Conservation (phyloP, 2,329 filamentous ascomycete genomes). For the Aureobasidium uvarum region DNA sequence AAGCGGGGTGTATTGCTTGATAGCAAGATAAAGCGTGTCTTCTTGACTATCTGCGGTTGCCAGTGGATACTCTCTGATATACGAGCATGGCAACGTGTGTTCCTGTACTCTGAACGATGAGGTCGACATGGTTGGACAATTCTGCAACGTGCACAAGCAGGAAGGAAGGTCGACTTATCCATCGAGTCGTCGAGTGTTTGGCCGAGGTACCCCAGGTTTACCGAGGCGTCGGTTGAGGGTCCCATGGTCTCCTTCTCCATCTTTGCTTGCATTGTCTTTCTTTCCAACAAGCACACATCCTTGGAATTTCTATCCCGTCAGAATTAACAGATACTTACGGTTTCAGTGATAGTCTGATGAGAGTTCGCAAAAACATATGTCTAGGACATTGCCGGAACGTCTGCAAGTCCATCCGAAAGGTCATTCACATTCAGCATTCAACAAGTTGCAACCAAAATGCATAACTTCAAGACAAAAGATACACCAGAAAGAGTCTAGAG, state of each 20-base stretch:
- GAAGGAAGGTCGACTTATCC: background rate
- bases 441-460: too few species aligned
- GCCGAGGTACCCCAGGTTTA: slow-evolving; percentile 15
- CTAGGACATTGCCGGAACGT: too few species aligned
- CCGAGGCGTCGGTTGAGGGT: slow-evolving; percentile 16
- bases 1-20: slow-evolving; percentile 85
- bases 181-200: slow-evolving; percentile 4
- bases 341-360: background rate
- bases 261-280: background rate
- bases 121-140: slow-evolving; percentile 38
- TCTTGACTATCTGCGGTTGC: slow-evolving; percentile 72
- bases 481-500: too few species aligned
- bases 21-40: slow-evolving; percentile 67
- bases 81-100: slow-evolving; percentile 69
- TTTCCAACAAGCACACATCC: background rate
- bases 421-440: too few species aligned
- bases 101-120: slow-evolving; percentile 64
- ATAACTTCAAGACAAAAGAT: too few species aligned
- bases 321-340: background rate
- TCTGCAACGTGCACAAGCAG: background rate
- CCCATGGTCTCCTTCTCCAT: background rate
- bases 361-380: background rate
- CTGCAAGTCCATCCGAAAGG: too few species aligned
- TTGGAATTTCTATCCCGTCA: background rate
- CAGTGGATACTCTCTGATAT: slow-evolving; percentile 78